Evolutionary conservation across 164 flowering plant genomes (phyloP).

Genomic region (Kalanchoe fedtschenkoi): DNA sequence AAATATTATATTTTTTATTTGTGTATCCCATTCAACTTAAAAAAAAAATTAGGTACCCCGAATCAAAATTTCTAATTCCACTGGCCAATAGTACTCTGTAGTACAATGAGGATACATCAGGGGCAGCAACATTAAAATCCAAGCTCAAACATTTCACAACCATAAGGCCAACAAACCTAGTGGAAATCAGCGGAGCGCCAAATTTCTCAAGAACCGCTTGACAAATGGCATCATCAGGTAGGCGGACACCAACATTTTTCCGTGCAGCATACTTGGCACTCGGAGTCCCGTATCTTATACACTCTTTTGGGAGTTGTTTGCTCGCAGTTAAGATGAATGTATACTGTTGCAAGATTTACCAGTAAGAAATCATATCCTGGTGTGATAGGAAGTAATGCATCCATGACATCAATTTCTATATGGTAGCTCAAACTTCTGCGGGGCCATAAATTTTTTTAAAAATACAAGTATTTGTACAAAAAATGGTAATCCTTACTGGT

Average conservation of each 20-base stretch:
- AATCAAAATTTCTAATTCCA: too few relatives aligned
- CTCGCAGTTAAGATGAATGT: constrained; percentile 88
- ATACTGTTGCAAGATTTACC: constrained; percentile 38
- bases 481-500: constrained; percentile 50
- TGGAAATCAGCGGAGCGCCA: constrained; percentile 71
- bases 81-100: neutral
- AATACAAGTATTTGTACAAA: neutral
- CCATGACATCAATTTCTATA: neutral
- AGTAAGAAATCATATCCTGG: neutral
- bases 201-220: constrained; percentile 65
- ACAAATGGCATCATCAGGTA: constrained; percentile 79
- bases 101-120: neutral
- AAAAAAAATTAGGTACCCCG: too few relatives aligned
- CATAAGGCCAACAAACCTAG: constrained; percentile 35
- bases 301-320: constrained; percentile 81
- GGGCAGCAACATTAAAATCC: neutral
- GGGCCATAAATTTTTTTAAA: neutral
- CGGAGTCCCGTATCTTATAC: constrained; percentile 54
- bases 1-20: too few relatives aligned
- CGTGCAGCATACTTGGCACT: constrained; percentile 48
- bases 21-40: too few relatives aligned
- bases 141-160: neutral
- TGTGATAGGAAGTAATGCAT: neutral
- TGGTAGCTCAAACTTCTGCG: neutral
- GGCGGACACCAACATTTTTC: constrained; percentile 75